Conservation (phyloP, 768 basidiomycete genomes). For the Leccinum broughii region DNA sequence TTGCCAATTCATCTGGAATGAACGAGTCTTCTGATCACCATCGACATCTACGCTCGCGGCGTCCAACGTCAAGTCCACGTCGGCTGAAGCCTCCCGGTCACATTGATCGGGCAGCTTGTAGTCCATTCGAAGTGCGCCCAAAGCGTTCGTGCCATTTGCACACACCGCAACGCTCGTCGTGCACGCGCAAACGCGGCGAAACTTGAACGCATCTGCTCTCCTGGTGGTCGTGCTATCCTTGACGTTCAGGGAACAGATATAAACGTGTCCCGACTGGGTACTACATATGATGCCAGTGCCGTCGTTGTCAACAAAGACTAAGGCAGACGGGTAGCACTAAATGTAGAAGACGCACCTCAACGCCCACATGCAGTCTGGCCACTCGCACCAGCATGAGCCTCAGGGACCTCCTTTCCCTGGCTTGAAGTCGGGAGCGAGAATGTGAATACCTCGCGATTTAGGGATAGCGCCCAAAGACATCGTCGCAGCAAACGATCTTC, state of each 20-base stretch:
- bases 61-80: conserved; percentile 43
- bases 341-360: conserved; percentile 48
- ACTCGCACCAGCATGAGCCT: conserved; percentile 20
- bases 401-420: conserved; percentile 22
- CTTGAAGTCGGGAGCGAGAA: conserved; percentile 52
- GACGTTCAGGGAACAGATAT: conserved; percentile 66
- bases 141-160: conserved; percentile 84
- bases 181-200: conserved; percentile 74
- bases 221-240: conserved; percentile 25
- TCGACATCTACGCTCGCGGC: conserved; percentile 15
- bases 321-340: neutral
- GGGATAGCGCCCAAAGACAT: conserved; percentile 77
- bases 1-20: conserved; percentile 38
- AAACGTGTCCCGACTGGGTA: conserved; percentile 94
- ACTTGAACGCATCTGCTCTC: conserved; percentile 62
- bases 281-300: conserved; percentile 82
- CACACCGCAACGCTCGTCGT: conserved; percentile 84
- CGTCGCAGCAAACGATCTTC: conserved; percentile 80
- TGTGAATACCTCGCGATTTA: conserved; percentile 86
- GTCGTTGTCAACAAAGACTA: conserved; percentile 39
- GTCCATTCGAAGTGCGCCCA: conserved; percentile 81
- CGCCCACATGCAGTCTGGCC: conserved; percentile 79
- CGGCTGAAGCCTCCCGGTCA: conserved; percentile 58
- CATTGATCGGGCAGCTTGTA: conserved; percentile 55
- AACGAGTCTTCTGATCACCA: conserved; percentile 41